phyloP scores from a whole-genome alignment of 2,329 filamentous ascomycete genomes.

The Eutypa lata region DNA sequence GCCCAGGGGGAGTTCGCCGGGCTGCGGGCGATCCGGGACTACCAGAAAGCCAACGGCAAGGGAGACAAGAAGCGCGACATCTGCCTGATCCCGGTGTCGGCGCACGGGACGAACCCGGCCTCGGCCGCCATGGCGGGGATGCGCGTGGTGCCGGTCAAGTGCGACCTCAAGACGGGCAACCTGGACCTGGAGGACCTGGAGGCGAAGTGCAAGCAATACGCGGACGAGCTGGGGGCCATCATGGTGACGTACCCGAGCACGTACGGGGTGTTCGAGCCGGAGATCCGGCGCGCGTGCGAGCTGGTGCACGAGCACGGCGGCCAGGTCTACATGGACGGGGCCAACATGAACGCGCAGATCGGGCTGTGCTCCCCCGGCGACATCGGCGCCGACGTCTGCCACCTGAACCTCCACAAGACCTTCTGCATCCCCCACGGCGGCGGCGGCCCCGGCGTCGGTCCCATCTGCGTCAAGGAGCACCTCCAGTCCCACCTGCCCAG shows the following conservation, averaged over 20 bases:
- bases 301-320: constrained; percentile 85
- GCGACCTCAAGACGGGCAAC: constrained; percentile 82
- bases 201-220: constrained; percentile 84
- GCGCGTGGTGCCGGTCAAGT: constrained; percentile 90
- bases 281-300: constrained; percentile 79
- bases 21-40: constrained; percentile 82
- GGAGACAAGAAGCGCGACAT: constrained; percentile 75
- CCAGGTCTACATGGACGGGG: constrained; percentile 97
- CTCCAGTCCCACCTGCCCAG: constrained; percentile 75
- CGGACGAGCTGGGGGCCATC: constrained; percentile 81
- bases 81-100: constrained; percentile 90
- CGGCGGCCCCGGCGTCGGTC: constrained; percentile 88
- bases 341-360: constrained; percentile 98
- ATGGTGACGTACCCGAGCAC: constrained; percentile 98
- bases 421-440: constrained; percentile 98
- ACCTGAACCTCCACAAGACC: constrained; percentile 96
- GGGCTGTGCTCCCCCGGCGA: constrained; percentile 91
- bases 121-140: constrained; percentile 95
- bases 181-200: constrained; percentile 83
- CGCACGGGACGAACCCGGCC: constrained; percentile 93
- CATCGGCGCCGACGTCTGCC: constrained; percentile 94
- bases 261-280: constrained; percentile 90
- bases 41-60: constrained; percentile 64
- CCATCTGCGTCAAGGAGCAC: constrained; percentile 85
- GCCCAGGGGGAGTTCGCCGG: constrained; percentile 95